phyloP scores from a whole-genome alignment of 257 asterid species.

The Nemophila menziesii region DNA sequence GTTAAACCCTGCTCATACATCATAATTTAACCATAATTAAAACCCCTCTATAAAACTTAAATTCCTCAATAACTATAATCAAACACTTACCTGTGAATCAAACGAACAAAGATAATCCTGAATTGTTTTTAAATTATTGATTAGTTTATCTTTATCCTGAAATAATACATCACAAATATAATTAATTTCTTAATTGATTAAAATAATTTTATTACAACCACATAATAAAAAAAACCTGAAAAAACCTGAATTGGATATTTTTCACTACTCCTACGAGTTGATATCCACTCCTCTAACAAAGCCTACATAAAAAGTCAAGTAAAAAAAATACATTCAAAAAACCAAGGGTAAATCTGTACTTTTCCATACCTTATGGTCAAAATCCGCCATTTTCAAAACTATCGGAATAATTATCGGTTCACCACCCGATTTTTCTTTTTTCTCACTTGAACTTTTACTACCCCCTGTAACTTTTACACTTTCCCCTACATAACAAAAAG shows the following conservation, averaged over 20 bases:
- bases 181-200: too few relatives aligned
- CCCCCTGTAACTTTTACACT: constrained; percentile 30
- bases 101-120: constrained; percentile 94
- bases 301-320: too few relatives aligned
- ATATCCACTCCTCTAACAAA: too few relatives aligned
- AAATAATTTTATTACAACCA: too few relatives aligned
- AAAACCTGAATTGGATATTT: too few relatives aligned
- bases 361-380: constrained; percentile 79
- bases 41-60: too few relatives aligned
- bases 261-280: too few relatives aligned
- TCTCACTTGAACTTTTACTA: constrained; percentile 25
- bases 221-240: too few relatives aligned
- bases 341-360: constrained; percentile 1
- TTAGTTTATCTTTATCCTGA: constrained; percentile 82
- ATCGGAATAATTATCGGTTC: constrained; percentile 81
- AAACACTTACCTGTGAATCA: constrained; percentile 56
- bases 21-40: too few relatives aligned
- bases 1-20: constrained; percentile 67
- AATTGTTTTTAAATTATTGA: constrained; percentile 71
- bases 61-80: too few relatives aligned
- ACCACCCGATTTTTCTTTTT: constrained; percentile 62
- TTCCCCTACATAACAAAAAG: constrained; percentile 36
- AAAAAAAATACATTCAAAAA: too few relatives aligned
- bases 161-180: too few relatives aligned
- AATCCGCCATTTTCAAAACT: constrained; percentile 86